phyloP scores from a whole-genome alignment of 2,329 filamentous ascomycete species.

The Cytospora piceicola region DNA sequence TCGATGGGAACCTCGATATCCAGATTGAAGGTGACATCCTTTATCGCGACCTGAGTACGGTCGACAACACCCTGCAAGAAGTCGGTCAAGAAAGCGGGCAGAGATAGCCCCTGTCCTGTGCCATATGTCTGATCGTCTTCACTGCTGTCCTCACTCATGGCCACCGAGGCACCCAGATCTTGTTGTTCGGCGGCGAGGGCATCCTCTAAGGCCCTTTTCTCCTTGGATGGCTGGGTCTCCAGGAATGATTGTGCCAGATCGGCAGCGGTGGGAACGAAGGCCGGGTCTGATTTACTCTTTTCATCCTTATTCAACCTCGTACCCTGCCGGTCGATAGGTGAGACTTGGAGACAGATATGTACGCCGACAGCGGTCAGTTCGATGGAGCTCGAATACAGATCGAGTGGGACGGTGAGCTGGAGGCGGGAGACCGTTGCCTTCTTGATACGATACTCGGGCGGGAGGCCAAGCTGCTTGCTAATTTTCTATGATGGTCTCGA shows the following conservation, averaged over 20 bases:
- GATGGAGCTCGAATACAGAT: constrained; percentile 85
- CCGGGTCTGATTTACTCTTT: constrained; percentile 36
- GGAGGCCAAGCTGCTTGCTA: constrained; percentile 73
- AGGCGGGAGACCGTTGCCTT: constrained; percentile 77
- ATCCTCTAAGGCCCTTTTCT: constrained; percentile 70
- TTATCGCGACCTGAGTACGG: constrained; percentile 68
- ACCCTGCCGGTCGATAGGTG: constrained; percentile 43
- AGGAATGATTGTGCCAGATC: constrained; percentile 80
- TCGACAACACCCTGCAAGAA: constrained; percentile 77
- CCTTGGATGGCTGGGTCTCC: constrained; percentile 68
- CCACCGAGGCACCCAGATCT: constrained; percentile 63
- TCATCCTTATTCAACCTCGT: constrained; percentile 36
- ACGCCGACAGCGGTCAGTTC: constrained; percentile 81
- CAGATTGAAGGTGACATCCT: constrained; percentile 67
- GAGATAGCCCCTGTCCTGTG: constrained; percentile 70
- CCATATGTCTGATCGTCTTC: constrained; percentile 66
- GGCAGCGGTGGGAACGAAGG: constrained; percentile 66
- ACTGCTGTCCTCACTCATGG: constrained; percentile 61
- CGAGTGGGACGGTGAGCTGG: constrained; percentile 81
- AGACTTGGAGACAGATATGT: constrained; percentile 67
- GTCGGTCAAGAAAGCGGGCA: constrained; percentile 71
- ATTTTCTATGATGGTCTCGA: constrained; percentile 67
- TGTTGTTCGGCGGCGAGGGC: constrained; percentile 67
- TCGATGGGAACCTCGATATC: constrained; percentile 63
- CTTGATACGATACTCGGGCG: constrained; percentile 69